A percentile compares a stretch with the other conserved stretches of the same genome.
These are phyloP conservation scores for Quercus berberidifolia DNA, from an alignment of 306 rosid genomes.

Conservation along the genomic window DNA sequence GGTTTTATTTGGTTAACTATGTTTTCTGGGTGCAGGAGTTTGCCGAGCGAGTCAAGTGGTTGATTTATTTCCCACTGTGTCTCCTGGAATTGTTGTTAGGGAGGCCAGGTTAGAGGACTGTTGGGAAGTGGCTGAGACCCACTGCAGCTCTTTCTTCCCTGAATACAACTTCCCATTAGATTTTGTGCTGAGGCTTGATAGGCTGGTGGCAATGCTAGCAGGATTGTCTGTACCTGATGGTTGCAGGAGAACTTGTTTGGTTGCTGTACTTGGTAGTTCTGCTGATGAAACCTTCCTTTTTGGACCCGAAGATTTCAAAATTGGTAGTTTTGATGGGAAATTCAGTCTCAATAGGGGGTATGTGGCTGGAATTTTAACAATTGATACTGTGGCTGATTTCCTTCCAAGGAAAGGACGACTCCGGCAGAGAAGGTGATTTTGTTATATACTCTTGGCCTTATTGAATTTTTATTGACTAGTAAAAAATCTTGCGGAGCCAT, in stretches of 20 bases:
- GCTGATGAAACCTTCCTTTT: slow-evolving; percentile 53
- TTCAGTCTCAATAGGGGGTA: slow-evolving; percentile 79
- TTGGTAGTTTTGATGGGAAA: slow-evolving; percentile 72
- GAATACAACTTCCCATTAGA: slow-evolving; percentile 82
- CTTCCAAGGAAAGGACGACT: slow-evolving; percentile 82
- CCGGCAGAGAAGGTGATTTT: slow-evolving; percentile 73
- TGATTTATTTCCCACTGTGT: slow-evolving; percentile 69
- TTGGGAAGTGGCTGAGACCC: slow-evolving; percentile 99
- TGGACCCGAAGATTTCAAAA: slow-evolving; percentile 62
- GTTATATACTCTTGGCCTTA: slow-evolving; percentile 7
- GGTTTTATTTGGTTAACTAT: slow-evolving; percentile 9
- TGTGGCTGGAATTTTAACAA: slow-evolving; percentile 88
- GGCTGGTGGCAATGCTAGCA: slow-evolving; percentile 79
- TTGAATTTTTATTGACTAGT: not conserved
- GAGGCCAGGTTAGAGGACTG: slow-evolving; percentile 95
- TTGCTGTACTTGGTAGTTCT: slow-evolving; percentile 74
- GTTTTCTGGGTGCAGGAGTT: slow-evolving; percentile 56
- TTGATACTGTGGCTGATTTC: slow-evolving; percentile 94
- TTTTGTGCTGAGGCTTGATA: slow-evolving; percentile 79
- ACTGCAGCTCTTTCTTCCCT: slow-evolving; percentile 98
- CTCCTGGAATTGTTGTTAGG: slow-evolving; percentile 76
- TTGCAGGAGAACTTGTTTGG: slow-evolving; percentile 82
- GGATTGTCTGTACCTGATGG: slow-evolving; percentile 79
- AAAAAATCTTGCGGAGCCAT: not conserved
- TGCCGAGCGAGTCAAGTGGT: slow-evolving; percentile 87